Base-by-base conservation (phyloP, 2,329 filamentous ascomycete species). In the Scleromitrula shiraiana region DNA sequence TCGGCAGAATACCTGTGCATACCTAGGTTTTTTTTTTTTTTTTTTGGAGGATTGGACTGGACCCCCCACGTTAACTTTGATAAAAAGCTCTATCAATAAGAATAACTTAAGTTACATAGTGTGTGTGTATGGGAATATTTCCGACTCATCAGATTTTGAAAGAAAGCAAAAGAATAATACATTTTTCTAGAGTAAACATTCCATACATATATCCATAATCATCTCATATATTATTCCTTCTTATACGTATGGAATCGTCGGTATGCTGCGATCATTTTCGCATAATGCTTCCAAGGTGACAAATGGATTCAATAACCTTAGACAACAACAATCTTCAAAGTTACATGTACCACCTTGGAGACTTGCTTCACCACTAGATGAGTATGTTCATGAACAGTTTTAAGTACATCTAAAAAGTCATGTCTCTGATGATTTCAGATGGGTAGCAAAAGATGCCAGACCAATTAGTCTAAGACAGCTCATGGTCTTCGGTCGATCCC, bases 391-490 rank as follows among this genome's bases (percentile, higher is more conserved):
- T 23, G 26, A 68, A 57, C 9, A 4, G 75, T 36, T 46, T 23
- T n/a, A 10, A 7, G 37, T 8, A 2, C 7, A n/a, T 6, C 12
- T 24, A 7, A 30, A 40, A 5, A 10, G 35, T 15, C 19, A 38
- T 33, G 32, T 47, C 46, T 49, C 53, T 58, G 14, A 55, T 45
- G 27, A 30, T 30, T 14, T 19, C 58, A 95, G 89, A 74, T 97
- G 90, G 89, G 91, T 96, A 44, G 83, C 86, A 54, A 87, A 85
- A 61, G 88, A 95, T 65, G 90, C 90, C 41, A 80, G 89, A 44
- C 93, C 93, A n/a, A 96, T 98, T 64, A 95, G 88, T 69, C 72
- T 98, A 60, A 85, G 93, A 50, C 93, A 97, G 69, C 78, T 98
- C 61, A 97, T 95, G 70, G 94, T 97, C 61, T 98, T 97, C 68